A percentile compares a stretch with the other conserved stretches of the same genome.
phyloP scores from a whole-genome alignment of 2,329 filamentous ascomycete genomes.

The Cordyceps cateniannulata region DNA sequence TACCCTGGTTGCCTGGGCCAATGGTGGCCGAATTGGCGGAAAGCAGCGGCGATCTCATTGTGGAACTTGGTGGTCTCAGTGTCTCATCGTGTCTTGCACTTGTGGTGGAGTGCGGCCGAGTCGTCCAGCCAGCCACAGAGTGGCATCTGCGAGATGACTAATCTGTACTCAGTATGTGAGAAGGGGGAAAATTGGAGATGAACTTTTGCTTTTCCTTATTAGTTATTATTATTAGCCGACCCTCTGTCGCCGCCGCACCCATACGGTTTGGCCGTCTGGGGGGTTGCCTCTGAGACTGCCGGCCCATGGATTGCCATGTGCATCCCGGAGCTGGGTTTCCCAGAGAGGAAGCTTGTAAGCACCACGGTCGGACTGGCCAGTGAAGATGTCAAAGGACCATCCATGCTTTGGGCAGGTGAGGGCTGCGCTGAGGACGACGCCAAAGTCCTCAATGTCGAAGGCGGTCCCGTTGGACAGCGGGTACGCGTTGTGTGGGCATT shows the following conservation, averaged over 20 bases:
- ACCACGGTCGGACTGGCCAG: constrained; percentile 55
- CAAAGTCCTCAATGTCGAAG: constrained; percentile 70
- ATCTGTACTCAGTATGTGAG: not conserved
- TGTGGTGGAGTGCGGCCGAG: not conserved
- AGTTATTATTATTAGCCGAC: too few species aligned
- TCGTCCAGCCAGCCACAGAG: not conserved
- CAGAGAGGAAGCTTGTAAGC: constrained; percentile 56
- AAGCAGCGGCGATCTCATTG: not conserved
- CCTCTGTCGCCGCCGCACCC: constrained; percentile 12
- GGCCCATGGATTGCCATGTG: not conserved
- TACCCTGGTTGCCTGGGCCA: not conserved
- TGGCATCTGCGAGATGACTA: too few species aligned
- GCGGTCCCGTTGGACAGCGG: constrained; percentile 56
- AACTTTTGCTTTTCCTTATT: not conserved
- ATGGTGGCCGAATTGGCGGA: not conserved
- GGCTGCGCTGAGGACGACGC: constrained; percentile 54
- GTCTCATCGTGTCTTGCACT: not conserved
- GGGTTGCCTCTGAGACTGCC: not conserved
- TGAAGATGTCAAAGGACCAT: constrained; percentile 65
- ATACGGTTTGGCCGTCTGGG: constrained; percentile 1
- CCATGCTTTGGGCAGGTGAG: constrained; percentile 62
- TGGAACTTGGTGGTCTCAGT: not conserved
- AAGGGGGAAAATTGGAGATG: not conserved
- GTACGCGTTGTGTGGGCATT: constrained; percentile 62
- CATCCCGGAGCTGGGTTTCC: constrained; percentile 52